Evolutionary conservation across 2,329 filamentous ascomycete species (phyloP).

Genomic region (Magnaporthiopsis rhizophila): DNA sequence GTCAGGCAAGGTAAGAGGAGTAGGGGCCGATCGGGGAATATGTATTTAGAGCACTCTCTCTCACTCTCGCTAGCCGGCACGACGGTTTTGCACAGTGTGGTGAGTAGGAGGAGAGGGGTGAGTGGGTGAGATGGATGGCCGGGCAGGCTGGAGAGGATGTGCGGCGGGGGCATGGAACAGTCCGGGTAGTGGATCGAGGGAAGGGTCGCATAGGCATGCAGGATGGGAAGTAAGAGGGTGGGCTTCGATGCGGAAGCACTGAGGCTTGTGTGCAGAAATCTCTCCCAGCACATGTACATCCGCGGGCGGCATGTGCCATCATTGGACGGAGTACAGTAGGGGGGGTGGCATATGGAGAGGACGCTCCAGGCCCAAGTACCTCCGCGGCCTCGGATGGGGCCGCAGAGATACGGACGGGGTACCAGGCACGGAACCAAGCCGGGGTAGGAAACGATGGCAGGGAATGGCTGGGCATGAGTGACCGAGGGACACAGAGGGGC

Average conservation of each 20-base stretch:
- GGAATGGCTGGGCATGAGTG: no score
- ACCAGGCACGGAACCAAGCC: no score
- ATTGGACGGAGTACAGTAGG: not conserved
- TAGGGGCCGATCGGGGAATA: slow-evolving; percentile 15
- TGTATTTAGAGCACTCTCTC: not conserved
- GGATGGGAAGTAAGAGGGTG: slow-evolving; percentile 29
- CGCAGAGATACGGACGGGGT: no score
- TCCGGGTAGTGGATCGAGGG: slow-evolving; percentile 29
- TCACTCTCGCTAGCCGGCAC: not conserved
- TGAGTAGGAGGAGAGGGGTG: slow-evolving; percentile 14
- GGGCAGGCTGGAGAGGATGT: slow-evolving; percentile 4
- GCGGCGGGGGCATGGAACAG: slow-evolving; percentile 20
- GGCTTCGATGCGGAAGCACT: slow-evolving; percentile 33
- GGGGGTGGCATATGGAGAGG: no score
- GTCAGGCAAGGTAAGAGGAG: not conserved
- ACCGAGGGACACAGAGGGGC: no score
- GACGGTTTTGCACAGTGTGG: slow-evolving; percentile 17
- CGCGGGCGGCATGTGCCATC: not conserved
- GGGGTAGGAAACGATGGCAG: no score
- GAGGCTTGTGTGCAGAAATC: slow-evolving; percentile 16
- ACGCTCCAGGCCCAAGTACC: not conserved
- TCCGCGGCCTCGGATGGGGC: slow-evolving; percentile 15
- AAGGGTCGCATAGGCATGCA: slow-evolving; percentile 12
- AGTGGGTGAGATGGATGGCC: slow-evolving; percentile 9
- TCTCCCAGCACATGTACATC: not conserved